These are phyloP conservation scores for Oryza australiensis DNA, from an alignment of 176 grass and related monocot genomes.

Conservation along the genomic window DNA sequence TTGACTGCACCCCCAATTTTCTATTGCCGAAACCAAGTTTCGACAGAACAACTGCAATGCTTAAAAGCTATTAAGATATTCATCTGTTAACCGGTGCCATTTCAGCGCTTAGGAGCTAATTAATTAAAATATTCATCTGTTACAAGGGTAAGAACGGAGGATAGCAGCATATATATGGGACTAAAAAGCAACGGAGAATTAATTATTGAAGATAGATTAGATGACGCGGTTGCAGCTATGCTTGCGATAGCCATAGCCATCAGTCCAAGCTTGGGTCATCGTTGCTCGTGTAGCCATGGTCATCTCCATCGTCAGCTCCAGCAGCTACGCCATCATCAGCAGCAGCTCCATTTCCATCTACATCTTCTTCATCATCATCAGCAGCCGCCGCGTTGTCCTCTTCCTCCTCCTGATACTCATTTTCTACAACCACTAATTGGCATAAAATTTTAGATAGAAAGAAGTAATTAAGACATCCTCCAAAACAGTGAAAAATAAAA, in stretches of 20 bases:
- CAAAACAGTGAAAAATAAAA: background rate
- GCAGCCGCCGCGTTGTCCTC: background rate
- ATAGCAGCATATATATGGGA: background rate
- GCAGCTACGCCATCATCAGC: background rate
- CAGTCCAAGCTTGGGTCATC: background rate
- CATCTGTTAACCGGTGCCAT: background rate
- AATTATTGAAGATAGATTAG: background rate
- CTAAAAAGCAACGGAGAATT: background rate
- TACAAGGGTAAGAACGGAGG: background rate
- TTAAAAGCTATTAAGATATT: too few species aligned
- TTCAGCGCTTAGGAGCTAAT: background rate
- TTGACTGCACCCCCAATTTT: too few species aligned
- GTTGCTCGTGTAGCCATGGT: background rate
- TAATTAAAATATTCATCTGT: background rate
- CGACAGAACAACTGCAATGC: background rate
- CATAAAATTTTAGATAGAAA: background rate
- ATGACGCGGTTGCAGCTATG: background rate
- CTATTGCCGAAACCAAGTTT: too few species aligned
- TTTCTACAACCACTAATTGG: background rate
- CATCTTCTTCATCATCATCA: conserved; percentile 1
- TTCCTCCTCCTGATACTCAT: conserved; percentile 7
- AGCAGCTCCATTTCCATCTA: background rate
- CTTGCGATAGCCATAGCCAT: background rate
- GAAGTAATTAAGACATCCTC: background rate
- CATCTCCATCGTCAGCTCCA: background rate